phyloP scores from a whole-genome alignment of 768 basidiomycete species.

The Megacollybia marginata region DNA sequence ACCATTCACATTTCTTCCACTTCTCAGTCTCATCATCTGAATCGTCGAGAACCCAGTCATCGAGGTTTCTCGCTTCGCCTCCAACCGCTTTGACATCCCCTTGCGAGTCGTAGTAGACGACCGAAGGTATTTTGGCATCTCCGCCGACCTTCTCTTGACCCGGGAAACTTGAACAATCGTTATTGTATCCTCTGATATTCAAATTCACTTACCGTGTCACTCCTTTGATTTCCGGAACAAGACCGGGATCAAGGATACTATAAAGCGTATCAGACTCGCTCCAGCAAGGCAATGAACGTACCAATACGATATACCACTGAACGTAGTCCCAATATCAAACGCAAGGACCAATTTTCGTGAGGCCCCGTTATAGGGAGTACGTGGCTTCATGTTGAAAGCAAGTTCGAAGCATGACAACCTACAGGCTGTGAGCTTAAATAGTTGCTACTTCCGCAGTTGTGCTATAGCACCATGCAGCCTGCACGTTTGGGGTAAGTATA shows the following conservation, averaged over 20 bases:
- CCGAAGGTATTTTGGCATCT: not conserved
- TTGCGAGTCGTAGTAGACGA: not conserved
- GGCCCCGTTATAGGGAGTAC: constrained; percentile 41
- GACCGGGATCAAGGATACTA: not conserved
- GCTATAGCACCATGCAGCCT: not conserved
- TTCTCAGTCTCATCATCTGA: not conserved
- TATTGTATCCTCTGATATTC: not conserved
- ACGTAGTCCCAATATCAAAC: constrained; percentile 78
- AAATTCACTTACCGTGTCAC: not conserved
- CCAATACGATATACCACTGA: constrained; percentile 29
- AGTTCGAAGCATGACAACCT: not conserved
- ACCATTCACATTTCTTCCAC: not conserved
- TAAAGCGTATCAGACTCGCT: not conserved
- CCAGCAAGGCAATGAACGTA: not conserved
- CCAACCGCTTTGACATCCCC: not conserved
- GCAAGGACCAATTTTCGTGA: constrained; percentile 66
- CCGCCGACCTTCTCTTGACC: not conserved
- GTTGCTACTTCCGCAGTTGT: not conserved
- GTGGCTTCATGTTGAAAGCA: not conserved
- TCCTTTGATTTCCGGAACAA: not conserved
- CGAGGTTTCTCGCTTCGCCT: not conserved
- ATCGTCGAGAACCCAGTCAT: not conserved
- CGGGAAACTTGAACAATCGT: not conserved
- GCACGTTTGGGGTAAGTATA: not conserved
- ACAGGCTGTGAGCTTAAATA: not conserved